phyloP scores from a whole-genome alignment of 2,329 filamentous ascomycete genomes.

The Fusarium algeriense region DNA sequence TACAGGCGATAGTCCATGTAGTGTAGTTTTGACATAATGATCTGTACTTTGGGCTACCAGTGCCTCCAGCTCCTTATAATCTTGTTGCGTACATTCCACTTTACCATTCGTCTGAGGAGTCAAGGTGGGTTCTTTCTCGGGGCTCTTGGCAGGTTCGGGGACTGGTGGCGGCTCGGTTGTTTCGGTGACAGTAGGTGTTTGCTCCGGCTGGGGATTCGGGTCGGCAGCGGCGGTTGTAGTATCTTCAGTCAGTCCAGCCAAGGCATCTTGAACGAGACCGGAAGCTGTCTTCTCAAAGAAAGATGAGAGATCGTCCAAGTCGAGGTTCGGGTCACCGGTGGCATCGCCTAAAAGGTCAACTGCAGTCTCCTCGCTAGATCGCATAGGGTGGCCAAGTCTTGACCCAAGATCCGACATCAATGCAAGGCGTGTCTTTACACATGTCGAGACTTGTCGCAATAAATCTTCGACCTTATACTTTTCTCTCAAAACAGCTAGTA shows the following conservation, averaged over 20 bases:
- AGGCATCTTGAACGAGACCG: conserved; percentile 55
- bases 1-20: conserved; percentile 58
- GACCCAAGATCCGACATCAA: conserved; percentile 51
- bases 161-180: conserved; percentile 32
- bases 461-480: conserved; percentile 58
- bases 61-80: conserved; percentile 59
- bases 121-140: conserved; percentile 40
- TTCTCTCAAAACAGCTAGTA: conserved; percentile 49
- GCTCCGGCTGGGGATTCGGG: conserved; percentile 36
- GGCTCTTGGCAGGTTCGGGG: conserved; percentile 43
- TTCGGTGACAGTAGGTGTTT: conserved; percentile 32
- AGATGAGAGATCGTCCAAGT: conserved; percentile 57
- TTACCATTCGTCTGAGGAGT: conserved; percentile 49
- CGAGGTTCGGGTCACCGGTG: conserved; percentile 50
- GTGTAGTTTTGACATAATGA: conserved; percentile 59
- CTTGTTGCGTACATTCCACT: conserved; percentile 50
- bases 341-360: conserved; percentile 47
- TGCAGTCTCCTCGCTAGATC: conserved; percentile 45
- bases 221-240: conserved; percentile 5
- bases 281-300: conserved; percentile 59
- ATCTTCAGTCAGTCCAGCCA: conserved; percentile 54
- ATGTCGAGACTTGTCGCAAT: conserved; percentile 51
- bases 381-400: conserved; percentile 53
- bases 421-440: conserved; percentile 51
- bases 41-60: conserved; percentile 60